These are phyloP conservation scores for Volvox africanus DNA, from an alignment of 139 green algal genomes.

Conservation along the genomic window DNA sequence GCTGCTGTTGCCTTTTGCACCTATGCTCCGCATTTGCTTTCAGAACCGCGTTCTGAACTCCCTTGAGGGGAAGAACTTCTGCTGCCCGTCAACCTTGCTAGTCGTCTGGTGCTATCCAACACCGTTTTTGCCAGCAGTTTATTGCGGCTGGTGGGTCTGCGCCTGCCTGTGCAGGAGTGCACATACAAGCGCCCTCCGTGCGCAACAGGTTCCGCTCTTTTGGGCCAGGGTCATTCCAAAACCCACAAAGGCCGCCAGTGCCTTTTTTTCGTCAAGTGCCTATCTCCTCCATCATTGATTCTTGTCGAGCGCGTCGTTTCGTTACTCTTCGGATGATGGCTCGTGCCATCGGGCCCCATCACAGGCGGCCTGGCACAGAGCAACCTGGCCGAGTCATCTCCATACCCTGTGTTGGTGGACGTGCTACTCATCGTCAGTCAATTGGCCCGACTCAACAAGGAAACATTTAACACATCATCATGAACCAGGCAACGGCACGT, in stretches of 20 bases:
- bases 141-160: constrained; percentile 9
- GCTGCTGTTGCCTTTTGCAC: too few species aligned
- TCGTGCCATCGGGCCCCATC: too few species aligned
- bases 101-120: constrained; percentile 61
- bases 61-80: constrained; percentile 52
- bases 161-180: neutral
- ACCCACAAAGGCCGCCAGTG: too few species aligned
- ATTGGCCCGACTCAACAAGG: constrained; percentile 76
- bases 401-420: constrained; percentile 66
- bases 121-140: constrained; percentile 58
- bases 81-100: constrained; percentile 58
- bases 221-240: too few species aligned
- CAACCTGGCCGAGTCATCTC: constrained; percentile 53
- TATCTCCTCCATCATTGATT: too few species aligned
- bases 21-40: too few species aligned
- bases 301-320: too few species aligned
- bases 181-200: too few species aligned
- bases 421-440: constrained; percentile 77
- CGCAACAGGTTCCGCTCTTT: too few species aligned
- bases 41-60: constrained; percentile 29
- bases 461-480: constrained; percentile 70
- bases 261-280: too few species aligned
- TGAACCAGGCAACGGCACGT: too few species aligned
- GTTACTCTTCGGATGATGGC: too few species aligned
- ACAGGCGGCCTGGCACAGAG: constrained; percentile 65